Evolutionary conservation across 1,139 yeast genomes (phyloP), one percentile per base, ranked within the genome.

Genomic region (Lodderomyces orthopsilosis): DNA sequence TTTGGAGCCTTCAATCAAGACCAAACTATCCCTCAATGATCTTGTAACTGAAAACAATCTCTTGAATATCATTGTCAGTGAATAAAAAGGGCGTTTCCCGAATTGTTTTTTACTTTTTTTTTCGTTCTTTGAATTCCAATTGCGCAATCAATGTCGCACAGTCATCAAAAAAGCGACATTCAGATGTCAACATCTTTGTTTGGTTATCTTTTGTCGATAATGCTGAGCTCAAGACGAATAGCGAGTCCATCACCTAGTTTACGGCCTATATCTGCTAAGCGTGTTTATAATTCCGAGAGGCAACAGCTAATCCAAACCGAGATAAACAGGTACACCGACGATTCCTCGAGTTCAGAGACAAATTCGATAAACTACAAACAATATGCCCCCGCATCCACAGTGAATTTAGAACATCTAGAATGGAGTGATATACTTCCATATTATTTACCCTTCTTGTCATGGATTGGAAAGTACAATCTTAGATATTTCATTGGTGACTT

Each of bases 371-470:
- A 54, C n/a, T 47, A 48, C 30, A 44, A 41, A 37, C 58, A 58
- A 28, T 64, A 65, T 46, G 54, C 53, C 4, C 68, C 69, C 1
- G 53, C 61, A 2, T 44, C 53, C 21, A 52, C 58, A 6, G 53
- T 51, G 9, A 52, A 52, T 24, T 40, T 57, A 15, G 67, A 63
- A 35, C 52, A 50, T 14, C 50, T 62, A 41, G 47, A 54, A 9
- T 65, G 70, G 69, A 53, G 49, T 14, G 66, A 60, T 15, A 53
- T 61, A 12, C 50, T 63, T 5, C 82, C 90, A 0, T 90, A 91
- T 62, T 91, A 91, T 56, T 62, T 91, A 4, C 98, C 98, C 0
- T 81, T 86, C 42, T 68, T 82, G 44, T 76, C 87, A 1, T 93
- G 98, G 98, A 57, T 88, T 34, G 80, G 83, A 8, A 66, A 75